A percentile compares a stretch with the other conserved stretches of the same genome.
These are phyloP conservation scores for Trichoderma aggressivum DNA, from an alignment of 2,329 filamentous ascomycete species.

Conservation along the genomic window DNA sequence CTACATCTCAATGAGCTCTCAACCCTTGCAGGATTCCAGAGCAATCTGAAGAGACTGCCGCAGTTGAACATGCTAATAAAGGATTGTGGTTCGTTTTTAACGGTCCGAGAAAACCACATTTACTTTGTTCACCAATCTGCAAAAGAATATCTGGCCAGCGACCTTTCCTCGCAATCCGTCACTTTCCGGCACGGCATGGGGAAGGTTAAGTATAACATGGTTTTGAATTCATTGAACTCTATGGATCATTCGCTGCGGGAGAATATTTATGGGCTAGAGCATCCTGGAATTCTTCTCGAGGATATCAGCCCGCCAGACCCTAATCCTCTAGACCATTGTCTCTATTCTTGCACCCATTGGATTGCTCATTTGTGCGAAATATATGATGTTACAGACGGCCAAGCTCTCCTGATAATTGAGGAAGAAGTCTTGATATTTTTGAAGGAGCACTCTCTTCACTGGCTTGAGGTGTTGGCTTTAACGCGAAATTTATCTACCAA, in stretches of 20 bases:
- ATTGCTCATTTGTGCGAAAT: conserved; percentile 20
- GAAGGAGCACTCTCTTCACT: background rate
- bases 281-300: conserved; percentile 7
- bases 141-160: conserved; percentile 40
- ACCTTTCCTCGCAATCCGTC: conserved; percentile 21
- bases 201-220: conserved; percentile 34
- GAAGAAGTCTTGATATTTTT: background rate
- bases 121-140: conserved; percentile 43
- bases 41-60: background rate
- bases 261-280: conserved; percentile 35
- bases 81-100: conserved; percentile 41
- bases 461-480: background rate
- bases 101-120: conserved; percentile 29
- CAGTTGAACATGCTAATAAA: background rate
- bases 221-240: conserved; percentile 29
- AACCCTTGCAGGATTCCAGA: background rate
- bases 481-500: background rate
- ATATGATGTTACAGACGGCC: fast-evolving
- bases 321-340: conserved; percentile 18
- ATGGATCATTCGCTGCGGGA: conserved; percentile 26
- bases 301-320: conserved; percentile 17
- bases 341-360: conserved; percentile 25
- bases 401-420: background rate
- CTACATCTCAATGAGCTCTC: background rate
- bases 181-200: conserved; percentile 30